Percentiles rank a stretch among this genome's conserved stretches.
Evolutionary conservation across 306 rosid genomes (phyloP).

Genomic region (Cajanus cajan): DNA sequence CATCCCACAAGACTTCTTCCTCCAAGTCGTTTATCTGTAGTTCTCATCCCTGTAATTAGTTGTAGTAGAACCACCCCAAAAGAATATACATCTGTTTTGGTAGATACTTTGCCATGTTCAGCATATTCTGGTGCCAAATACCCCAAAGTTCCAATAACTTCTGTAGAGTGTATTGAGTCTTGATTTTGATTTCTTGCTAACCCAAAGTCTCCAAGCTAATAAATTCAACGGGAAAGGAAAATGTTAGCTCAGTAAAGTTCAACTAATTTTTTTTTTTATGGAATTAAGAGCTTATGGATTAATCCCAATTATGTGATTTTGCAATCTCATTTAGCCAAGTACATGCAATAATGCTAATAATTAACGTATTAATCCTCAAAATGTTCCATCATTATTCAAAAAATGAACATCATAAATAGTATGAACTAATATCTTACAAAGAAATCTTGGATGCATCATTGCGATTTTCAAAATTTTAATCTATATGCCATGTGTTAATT

Average conservation of each 20-base stretch:
- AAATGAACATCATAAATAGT: neutral
- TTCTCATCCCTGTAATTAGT: constrained; percentile 76
- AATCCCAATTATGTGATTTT: neutral
- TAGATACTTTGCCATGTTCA: constrained; percentile 77
- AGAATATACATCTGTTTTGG: constrained; percentile 84
- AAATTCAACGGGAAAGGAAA: constrained; percentile 11
- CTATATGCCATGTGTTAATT: neutral
- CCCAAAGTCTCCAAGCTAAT: constrained; percentile 87
- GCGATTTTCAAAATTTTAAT: neutral
- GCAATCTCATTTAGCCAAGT: neutral
- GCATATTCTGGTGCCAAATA: constrained; percentile 96
- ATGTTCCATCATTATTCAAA: neutral
- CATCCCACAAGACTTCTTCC: constrained; percentile 91
- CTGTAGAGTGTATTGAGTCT: constrained; percentile 51
- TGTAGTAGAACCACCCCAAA: constrained; percentile 81
- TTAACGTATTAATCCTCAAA: neutral
- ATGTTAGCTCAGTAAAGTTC: constrained; percentile 30
- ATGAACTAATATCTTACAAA: neutral
- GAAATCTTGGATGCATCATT: neutral
- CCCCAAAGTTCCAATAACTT: constrained; percentile 81
- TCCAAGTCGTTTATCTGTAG: constrained; percentile 67
- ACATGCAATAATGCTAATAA: neutral
- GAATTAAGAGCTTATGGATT: neutral
- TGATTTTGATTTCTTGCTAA: constrained; percentile 66
- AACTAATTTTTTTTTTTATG: neutral